These are phyloP conservation scores for Silene coronaria DNA, from an alignment of 179 eudicot species.

Conservation along the genomic window DNA sequence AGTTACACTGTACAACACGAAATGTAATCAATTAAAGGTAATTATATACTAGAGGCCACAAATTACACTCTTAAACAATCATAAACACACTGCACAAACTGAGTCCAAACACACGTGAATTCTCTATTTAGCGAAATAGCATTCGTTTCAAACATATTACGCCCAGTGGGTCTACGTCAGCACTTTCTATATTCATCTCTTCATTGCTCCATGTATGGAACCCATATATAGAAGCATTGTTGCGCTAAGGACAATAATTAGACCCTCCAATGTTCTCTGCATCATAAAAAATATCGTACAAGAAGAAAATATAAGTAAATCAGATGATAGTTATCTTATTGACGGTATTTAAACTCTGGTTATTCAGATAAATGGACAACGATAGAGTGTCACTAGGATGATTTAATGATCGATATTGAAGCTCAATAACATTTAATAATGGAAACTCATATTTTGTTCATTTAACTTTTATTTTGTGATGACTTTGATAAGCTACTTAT, in stretches of 20 bases:
- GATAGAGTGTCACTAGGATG: too few species aligned
- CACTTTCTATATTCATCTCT: conserved; percentile 1
- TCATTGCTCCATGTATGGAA: conserved; percentile 36
- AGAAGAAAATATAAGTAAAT: background rate
- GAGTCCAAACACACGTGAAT: background rate
- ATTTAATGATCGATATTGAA: too few species aligned
- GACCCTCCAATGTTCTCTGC: conserved; percentile 42
- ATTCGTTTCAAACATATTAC: too few species aligned
- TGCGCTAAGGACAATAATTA: conserved; percentile 33
- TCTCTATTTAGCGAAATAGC: background rate
- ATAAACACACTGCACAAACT: background rate
- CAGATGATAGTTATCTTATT: background rate
- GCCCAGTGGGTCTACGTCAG: too few species aligned
- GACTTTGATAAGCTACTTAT: too few species aligned
- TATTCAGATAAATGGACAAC: background rate
- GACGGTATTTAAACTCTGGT: background rate
- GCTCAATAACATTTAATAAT: too few species aligned
- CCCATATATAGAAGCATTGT: conserved; percentile 40
- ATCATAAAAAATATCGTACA: background rate
- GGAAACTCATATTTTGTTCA: too few species aligned
- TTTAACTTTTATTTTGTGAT: too few species aligned
- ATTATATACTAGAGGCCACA: background rate
- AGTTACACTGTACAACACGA: background rate
- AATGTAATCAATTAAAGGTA: background rate
- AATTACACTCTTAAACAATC: background rate